These are phyloP conservation scores for Cryptosporidium sp. DNA, from an alignment of 169 alveolate genomes.

Conservation along the genomic window DNA sequence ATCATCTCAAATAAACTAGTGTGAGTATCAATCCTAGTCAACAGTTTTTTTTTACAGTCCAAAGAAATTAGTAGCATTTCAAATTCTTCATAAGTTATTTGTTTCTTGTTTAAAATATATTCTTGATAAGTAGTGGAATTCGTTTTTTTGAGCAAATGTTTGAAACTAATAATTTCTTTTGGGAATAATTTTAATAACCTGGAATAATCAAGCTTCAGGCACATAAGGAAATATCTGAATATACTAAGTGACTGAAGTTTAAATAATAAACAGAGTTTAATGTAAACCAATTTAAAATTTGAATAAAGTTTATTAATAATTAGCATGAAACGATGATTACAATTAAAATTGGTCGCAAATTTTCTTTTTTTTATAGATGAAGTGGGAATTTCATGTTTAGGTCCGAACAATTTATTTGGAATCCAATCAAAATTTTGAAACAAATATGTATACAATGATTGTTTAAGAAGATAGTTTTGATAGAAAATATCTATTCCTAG, in stretches of 20 bases:
- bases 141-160: neutral
- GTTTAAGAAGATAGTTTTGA: neutral
- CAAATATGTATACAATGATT: neutral
- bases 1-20: neutral
- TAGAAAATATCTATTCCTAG: conserved; percentile 7
- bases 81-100: conserved; percentile 32
- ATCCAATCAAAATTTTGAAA: neutral
- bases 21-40: neutral
- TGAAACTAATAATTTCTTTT: neutral
- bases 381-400: neutral
- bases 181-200: neutral
- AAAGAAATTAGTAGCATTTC: conserved; percentile 30
- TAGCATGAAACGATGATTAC: neutral
- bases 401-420: neutral
- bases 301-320: too few relatives aligned
- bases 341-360: neutral
- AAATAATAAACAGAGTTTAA: neutral
- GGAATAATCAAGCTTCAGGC: neutral
- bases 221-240: neutral
- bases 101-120: neutral
- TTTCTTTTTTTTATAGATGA: neutral
- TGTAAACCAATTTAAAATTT: neutral
- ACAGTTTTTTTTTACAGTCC: neutral
- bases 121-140: neutral
- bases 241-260: neutral